Conservation (phyloP, 352 stramenopile species). For the Blastocystis sp. region DNA sequence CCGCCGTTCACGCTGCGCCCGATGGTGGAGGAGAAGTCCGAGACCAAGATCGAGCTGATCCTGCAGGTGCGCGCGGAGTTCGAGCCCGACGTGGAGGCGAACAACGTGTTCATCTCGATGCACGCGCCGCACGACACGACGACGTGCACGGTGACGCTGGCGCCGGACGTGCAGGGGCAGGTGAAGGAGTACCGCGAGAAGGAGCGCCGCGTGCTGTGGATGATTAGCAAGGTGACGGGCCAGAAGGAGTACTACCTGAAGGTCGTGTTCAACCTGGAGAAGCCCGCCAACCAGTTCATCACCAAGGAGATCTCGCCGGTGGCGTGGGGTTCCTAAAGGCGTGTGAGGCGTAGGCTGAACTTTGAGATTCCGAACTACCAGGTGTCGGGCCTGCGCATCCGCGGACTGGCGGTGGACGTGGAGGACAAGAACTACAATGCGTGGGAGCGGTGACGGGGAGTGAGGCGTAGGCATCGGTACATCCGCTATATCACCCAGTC, state of each 20-base stretch:
- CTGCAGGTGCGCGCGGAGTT: slow-evolving; percentile 75
- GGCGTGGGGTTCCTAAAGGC: background rate
- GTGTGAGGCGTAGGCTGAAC: slow-evolving; percentile 78
- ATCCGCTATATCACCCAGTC: slow-evolving; percentile 97
- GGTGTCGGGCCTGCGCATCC: slow-evolving; percentile 85
- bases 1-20: slow-evolving; percentile 94
- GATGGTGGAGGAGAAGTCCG: slow-evolving; percentile 88
- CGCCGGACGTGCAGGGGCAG: slow-evolving; percentile 74
- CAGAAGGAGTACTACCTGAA: no score
- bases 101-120: slow-evolving; percentile 70
- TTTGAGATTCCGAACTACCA: slow-evolving; percentile 99
- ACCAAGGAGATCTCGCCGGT: slow-evolving; percentile 53
- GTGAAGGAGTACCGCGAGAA: slow-evolving; percentile 89
- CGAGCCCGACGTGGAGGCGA: slow-evolving; percentile 66
- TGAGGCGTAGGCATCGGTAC: slow-evolving; percentile 77
- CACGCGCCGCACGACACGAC: slow-evolving; percentile 66
- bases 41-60: slow-evolving; percentile 73
- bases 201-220: slow-evolving; percentile 90
- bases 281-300: slow-evolving; percentile 46
- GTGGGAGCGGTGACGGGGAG: no score
- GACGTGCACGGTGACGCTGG: slow-evolving; percentile 64
- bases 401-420: no score
- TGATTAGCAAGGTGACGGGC: slow-evolving; percentile 87
- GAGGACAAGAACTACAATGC: no score
- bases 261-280: slow-evolving; percentile 74